phyloP scores from a whole-genome alignment of 176 grass and related monocot genomes.

The Puya raimondii region DNA sequence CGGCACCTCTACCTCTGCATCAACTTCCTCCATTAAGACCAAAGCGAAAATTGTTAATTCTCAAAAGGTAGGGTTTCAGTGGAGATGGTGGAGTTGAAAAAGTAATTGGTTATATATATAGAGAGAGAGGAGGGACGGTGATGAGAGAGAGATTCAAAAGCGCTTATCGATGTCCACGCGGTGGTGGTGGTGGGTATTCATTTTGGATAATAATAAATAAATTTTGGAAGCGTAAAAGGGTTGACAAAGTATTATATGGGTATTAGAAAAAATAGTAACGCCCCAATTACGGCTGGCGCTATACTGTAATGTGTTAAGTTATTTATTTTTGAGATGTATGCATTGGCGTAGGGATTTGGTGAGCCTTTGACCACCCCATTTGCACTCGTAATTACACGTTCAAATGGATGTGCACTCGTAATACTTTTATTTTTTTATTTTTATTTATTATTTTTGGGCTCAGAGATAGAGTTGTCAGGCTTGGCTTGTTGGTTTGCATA shows the following conservation, averaged over 20 bases:
- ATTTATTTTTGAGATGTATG: conserved; percentile 41
- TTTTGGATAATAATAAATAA: neutral
- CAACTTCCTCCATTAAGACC: neutral
- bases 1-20: conserved; percentile 51
- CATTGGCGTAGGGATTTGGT: conserved; percentile 26
- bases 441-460: too few relatives aligned
- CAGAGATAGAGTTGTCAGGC: too few relatives aligned
- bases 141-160: conserved; percentile 5
- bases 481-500: too few relatives aligned
- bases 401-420: too few relatives aligned
- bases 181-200: neutral
- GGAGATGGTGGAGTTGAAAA: conserved; percentile 21
- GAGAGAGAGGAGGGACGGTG: neutral
- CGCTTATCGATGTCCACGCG: conserved; percentile 16
- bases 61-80: neutral
- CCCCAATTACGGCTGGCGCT: conserved; percentile 27
- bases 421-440: too few relatives aligned
- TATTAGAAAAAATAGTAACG: neutral
- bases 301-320: conserved; percentile 18
- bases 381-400: neutral
- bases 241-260: conserved; percentile 39
- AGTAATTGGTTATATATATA: too few relatives aligned
- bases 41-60: neutral
- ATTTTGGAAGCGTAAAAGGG: conserved; percentile 24
- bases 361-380: too few relatives aligned